Evolutionary conservation across 2,329 filamentous ascomycete species (phyloP), one percentile per base, ranked within the genome.

Genomic region (Aspergillus pseudoglaucus): DNA sequence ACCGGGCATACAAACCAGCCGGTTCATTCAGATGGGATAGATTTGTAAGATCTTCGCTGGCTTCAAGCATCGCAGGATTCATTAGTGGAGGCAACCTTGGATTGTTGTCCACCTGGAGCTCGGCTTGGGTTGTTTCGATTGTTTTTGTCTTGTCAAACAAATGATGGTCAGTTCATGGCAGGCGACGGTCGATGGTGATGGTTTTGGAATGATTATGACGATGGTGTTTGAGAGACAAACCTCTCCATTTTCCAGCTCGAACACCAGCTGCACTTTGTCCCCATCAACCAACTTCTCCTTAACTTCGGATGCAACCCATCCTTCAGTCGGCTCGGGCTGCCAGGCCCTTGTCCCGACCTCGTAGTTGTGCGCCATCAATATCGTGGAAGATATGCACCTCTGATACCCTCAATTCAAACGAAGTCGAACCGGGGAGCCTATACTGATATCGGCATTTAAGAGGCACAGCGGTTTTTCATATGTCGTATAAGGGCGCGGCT

Each of bases 51-150:
- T 98, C 93, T 73, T 98, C 93, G 74, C 90, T 96, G 59, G 93
- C 93, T 79, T 98, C 93, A 58, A 98, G 86, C 83, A 97, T 94
- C 45, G 91, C 82, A 57, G 93, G 93, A 70, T 98, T 98, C 90
- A 97, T 97, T 61, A 98, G 73, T 44, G 93, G 93, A 42, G 93
- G 93, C 54, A 98, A 77, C 48, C 83, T 83, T 46, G 84, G 75
- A 71, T 90, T 85, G 64, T 83, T 87, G 66, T 85, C 84, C 63
- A 84, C 83, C 68, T 87, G 81, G 56, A 98, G 76, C 59, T 84
- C 88, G 59, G 84, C 82, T 53, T 83, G 71, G 14, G 88, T 86
- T 56, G 93, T 86, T 69, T 89, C 82, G 64, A 96, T 72, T 9
- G 79, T 82, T 76, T 88, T 93, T 65, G 79, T 83, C 90, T 95